phyloP scores from a whole-genome alignment of 371 early-diverging fungal species.

The Apophysomyces ossiformis region DNA sequence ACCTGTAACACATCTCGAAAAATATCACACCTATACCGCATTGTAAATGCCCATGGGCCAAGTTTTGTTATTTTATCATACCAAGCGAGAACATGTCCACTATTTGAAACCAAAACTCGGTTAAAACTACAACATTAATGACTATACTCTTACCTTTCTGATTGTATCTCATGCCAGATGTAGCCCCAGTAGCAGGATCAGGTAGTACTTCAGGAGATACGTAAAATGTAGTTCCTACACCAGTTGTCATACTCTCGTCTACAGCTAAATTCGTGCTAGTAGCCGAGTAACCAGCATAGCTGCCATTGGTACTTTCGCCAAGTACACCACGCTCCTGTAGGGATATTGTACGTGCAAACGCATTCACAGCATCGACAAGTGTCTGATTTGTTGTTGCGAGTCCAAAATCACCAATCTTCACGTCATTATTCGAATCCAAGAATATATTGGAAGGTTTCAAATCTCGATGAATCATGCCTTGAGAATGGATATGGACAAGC shows the following conservation, averaged over 20 bases:
- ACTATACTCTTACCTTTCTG: conserved; percentile 40
- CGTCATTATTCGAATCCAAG: conserved; percentile 85
- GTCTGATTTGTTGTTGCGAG: conserved; percentile 82
- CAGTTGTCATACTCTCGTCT: conserved; percentile 71
- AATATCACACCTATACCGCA: conserved; percentile 56
- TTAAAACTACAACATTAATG: not conserved
- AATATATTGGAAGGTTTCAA: conserved; percentile 97
- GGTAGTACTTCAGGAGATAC: conserved; percentile 87
- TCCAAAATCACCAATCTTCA: conserved; percentile 98
- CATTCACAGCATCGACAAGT: conserved; percentile 51
- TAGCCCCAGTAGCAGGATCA: conserved; percentile 45
- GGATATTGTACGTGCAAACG: conserved; percentile 23
- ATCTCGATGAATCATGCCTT: conserved; percentile 97
- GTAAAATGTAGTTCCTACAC: conserved; percentile 93
- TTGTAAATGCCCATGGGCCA: conserved; percentile 12
- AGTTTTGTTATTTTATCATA: not conserved
- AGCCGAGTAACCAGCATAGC: conserved; percentile 52
- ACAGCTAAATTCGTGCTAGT: conserved; percentile 43
- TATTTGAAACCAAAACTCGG: conserved; percentile 6
- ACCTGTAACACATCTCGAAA: conserved; percentile 76
- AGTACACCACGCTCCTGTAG: not conserved
- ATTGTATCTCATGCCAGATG: conserved; percentile 57
- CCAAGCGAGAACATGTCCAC: conserved; percentile 56
- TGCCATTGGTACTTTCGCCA: conserved; percentile 24
- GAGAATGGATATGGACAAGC: conserved; percentile 81